phyloP scores from a whole-genome alignment of 441 rosid genomes.

The Isatis lusitanica region DNA sequence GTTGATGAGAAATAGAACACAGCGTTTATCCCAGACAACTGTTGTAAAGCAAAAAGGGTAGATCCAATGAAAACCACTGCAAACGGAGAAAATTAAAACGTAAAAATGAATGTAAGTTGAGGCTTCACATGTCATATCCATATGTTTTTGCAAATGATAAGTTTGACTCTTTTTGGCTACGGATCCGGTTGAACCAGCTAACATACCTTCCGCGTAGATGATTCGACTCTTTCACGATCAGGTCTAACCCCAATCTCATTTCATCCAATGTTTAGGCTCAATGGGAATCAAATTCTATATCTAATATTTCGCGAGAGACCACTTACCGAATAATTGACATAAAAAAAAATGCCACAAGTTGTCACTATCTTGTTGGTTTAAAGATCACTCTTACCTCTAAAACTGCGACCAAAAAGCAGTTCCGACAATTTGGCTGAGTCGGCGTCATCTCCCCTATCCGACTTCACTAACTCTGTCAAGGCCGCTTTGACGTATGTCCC shows the following conservation, averaged over 20 bases:
- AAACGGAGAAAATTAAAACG: conserved; percentile 42
- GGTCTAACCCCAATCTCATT: conserved; percentile 24
- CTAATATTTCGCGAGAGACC: conserved; percentile 16
- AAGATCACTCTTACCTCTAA: conserved; percentile 43
- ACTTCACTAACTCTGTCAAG: conserved; percentile 60
- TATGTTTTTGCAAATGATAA: conserved; percentile 23
- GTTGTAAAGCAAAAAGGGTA: conserved; percentile 78
- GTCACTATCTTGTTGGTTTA: conserved; percentile 12
- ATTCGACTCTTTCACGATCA: conserved; percentile 13
- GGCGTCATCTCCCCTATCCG: conserved; percentile 57
- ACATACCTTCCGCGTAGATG: conserved; percentile 19
- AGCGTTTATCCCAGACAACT: conserved; percentile 80
- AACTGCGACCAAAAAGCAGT: conserved; percentile 58
- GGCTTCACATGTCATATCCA: conserved; percentile 20
- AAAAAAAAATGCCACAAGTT: conserved; percentile 11
- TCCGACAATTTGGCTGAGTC: conserved; percentile 56
- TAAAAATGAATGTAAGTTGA: conserved; percentile 39
- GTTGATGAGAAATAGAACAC: conserved; percentile 81
- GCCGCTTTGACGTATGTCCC: conserved; percentile 58
- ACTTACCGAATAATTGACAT: conserved; percentile 2
- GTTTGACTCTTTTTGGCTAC: neutral
- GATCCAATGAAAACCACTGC: conserved; percentile 84
- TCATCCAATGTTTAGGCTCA: conserved; percentile 11
- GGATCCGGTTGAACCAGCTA: conserved; percentile 21
- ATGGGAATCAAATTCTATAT: conserved; percentile 6